Conservation (phyloP, 1,284 basidiomycete species). For the Irpex sp. region DNA sequence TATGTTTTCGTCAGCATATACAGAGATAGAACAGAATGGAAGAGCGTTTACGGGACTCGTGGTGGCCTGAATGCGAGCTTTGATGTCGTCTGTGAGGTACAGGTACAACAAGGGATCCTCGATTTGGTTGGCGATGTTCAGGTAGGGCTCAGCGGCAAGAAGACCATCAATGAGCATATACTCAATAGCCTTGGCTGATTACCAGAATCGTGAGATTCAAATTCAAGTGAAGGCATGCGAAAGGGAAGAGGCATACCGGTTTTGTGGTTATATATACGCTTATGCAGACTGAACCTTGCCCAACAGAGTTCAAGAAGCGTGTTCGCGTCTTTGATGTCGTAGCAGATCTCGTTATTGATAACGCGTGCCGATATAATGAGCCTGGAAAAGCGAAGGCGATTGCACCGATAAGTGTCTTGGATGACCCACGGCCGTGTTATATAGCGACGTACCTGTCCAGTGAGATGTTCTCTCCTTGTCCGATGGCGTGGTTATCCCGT, state of each 20-base stretch:
- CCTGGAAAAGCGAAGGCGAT: constrained; percentile 29
- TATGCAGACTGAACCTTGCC: constrained; percentile 71
- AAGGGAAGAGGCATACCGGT: constrained; percentile 42
- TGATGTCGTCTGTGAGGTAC: constrained; percentile 63
- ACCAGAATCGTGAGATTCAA: background rate
- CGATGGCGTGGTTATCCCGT: constrained; percentile 66
- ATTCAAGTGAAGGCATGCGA: too few relatives aligned
- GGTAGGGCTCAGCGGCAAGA: constrained; percentile 54
- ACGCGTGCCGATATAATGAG: constrained; percentile 72
- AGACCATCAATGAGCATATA: constrained; percentile 78
- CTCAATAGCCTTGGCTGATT: constrained; percentile 69
- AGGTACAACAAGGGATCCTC: constrained; percentile 55
- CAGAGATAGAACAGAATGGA: background rate
- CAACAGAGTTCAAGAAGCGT: constrained; percentile 70
- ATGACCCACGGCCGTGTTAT: background rate
- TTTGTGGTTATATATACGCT: constrained; percentile 75
- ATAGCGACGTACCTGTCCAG: constrained; percentile 37
- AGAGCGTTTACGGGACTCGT: constrained; percentile 41
- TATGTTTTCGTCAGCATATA: background rate
- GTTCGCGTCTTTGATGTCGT: constrained; percentile 75
- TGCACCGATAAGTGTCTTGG: background rate
- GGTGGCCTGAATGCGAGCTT: constrained; percentile 53
- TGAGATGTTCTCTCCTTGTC: constrained; percentile 57
- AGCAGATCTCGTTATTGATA: constrained; percentile 69
- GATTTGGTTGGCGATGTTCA: constrained; percentile 59